Evolutionary conservation across 768 basidiomycete species (phyloP).

Genomic region (Pisolithus marmoratus): DNA sequence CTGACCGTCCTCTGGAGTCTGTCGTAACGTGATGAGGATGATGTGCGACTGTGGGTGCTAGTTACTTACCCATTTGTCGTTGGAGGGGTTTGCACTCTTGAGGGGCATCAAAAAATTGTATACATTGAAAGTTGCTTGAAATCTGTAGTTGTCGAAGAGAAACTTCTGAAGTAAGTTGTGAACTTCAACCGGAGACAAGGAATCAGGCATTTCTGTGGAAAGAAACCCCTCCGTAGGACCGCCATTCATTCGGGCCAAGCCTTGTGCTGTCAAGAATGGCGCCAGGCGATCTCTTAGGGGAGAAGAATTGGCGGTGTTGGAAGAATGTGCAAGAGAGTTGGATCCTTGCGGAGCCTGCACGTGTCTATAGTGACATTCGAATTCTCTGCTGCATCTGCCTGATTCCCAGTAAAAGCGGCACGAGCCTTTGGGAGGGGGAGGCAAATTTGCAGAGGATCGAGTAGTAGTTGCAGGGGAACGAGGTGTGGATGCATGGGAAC

Average conservation of each 20-base stretch:
- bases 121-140: conserved; percentile 34
- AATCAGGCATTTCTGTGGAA: conserved; percentile 20
- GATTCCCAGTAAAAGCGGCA: conserved; percentile 45
- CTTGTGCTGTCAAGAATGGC: conserved; percentile 40
- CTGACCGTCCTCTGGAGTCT: conserved; percentile 49
- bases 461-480: no score
- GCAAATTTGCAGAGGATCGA: no score
- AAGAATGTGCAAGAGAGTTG: conserved; percentile 1
- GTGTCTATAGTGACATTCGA: conserved; percentile 41
- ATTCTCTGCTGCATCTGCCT: conserved; percentile 43
- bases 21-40: background rate
- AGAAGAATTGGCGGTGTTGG: background rate
- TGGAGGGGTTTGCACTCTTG: conserved; percentile 33
- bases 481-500: no score
- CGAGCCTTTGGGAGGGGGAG: conserved; percentile 28
- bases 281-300: conserved; percentile 24
- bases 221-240: conserved; percentile 41
- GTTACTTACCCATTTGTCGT: conserved; percentile 37
- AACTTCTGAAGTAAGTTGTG: conserved; percentile 41
- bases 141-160: conserved; percentile 39
- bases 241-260: conserved; percentile 38
- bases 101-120: conserved; percentile 40
- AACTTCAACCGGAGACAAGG: conserved; percentile 40
- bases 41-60: background rate
- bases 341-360: conserved; percentile 6